Conservation (phyloP, 2,329 filamentous ascomycete species). For the Fusarium coicis region DNA sequence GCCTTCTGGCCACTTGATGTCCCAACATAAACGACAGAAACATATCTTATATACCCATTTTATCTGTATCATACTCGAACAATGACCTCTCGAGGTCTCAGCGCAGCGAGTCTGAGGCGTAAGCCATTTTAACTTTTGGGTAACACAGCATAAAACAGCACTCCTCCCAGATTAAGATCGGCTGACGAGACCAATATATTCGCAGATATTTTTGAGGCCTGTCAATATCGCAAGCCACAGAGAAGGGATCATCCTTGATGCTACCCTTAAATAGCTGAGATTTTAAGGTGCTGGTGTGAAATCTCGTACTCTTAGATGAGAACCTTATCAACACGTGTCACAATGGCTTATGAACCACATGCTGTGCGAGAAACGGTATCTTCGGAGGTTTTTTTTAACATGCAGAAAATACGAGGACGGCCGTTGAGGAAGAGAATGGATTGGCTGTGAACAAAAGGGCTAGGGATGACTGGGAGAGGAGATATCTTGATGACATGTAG, state of each 20-base stretch:
- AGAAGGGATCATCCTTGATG: not conserved
- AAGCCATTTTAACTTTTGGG: not conserved
- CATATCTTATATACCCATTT: constrained; percentile 12
- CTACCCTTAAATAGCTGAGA: not conserved
- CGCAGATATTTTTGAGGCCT: not conserved
- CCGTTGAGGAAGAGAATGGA: not conserved
- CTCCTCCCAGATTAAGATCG: not conserved
- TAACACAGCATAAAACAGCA: not conserved
- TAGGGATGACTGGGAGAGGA: no score
- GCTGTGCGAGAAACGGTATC: not conserved
- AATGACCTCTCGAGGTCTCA: not conserved
- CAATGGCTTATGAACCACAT: not conserved
- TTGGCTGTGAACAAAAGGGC: not conserved
- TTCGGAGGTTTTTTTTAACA: not conserved
- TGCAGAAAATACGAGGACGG: constrained; percentile 9
- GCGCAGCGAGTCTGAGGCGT: not conserved
- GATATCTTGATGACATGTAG: not conserved
- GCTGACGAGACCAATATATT: not conserved
- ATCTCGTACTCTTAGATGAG: constrained; percentile 14
- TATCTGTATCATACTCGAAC: accelerated
- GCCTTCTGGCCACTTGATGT: not conserved
- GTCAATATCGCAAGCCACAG: not conserved
- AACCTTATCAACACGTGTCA: constrained; percentile 4
- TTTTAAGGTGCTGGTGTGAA: not conserved
- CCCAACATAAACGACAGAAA: not conserved